These are phyloP conservation scores for Senna tora DNA, from an alignment of 306 rosid species.

Conservation along the genomic window DNA sequence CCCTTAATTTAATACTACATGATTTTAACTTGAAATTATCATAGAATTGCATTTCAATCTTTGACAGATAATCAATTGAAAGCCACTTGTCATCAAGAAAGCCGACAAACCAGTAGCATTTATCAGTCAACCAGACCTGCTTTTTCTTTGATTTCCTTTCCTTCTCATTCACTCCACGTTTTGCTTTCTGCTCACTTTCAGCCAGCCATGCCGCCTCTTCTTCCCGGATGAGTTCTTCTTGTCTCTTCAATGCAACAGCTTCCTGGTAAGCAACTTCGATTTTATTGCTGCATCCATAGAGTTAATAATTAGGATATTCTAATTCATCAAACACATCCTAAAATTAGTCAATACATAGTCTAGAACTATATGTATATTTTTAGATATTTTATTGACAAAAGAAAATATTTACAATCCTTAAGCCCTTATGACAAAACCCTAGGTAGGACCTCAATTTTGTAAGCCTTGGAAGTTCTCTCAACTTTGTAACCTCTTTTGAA, in stretches of 20 bases:
- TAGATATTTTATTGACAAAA: background rate
- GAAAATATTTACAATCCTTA: background rate
- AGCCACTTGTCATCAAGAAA: slow-evolving; percentile 11
- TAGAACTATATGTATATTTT: slow-evolving; percentile 5
- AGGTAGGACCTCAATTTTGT: background rate
- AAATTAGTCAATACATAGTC: slow-evolving; percentile 5
- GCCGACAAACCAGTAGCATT: slow-evolving; percentile 29
- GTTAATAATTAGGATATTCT: slow-evolving; percentile 40
- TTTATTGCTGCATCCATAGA: slow-evolving; percentile 75
- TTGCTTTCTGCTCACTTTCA: slow-evolving; percentile 90
- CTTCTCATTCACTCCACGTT: slow-evolving; percentile 76
- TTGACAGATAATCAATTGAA: background rate
- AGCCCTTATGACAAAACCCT: background rate
- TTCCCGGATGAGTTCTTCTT: slow-evolving; percentile 98
- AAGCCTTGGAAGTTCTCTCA: background rate
- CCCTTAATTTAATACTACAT: background rate
- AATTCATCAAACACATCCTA: slow-evolving; percentile 22
- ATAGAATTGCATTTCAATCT: slow-evolving; percentile 30
- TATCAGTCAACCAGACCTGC: slow-evolving; percentile 56
- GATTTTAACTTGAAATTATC: background rate
- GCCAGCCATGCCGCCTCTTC: slow-evolving; percentile 97
- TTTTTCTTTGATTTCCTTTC: slow-evolving; percentile 91
- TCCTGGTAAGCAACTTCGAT: slow-evolving; percentile 97
- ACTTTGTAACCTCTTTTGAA: background rate
- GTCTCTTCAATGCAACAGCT: slow-evolving; percentile 95